phyloP scores from a whole-genome alignment of 2,329 filamentous ascomycete genomes.

The Thelonectria olida region DNA sequence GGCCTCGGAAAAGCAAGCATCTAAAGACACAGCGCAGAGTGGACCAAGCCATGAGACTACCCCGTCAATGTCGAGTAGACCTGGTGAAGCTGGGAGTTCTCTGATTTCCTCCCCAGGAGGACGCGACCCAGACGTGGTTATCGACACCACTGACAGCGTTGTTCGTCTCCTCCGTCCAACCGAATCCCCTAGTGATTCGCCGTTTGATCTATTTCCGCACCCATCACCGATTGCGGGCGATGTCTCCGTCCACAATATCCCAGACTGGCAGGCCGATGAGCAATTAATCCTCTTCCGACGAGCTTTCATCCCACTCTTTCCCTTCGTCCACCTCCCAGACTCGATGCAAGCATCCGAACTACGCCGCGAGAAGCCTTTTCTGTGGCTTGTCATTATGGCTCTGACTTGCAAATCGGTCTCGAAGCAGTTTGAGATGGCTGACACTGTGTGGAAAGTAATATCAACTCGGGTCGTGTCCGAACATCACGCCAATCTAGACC shows the following conservation, averaged over 20 bases:
- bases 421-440: constrained; percentile 38
- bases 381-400: constrained; percentile 51
- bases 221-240: constrained; percentile 11
- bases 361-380: constrained; percentile 45
- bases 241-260: constrained; percentile 11
- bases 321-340: constrained; percentile 37
- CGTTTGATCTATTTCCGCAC: background rate
- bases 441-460: constrained; percentile 37
- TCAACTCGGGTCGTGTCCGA: constrained; percentile 35
- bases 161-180: constrained; percentile 20
- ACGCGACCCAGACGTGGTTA: constrained; percentile 18
- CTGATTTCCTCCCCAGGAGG: background rate
- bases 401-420: constrained; percentile 32
- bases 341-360: constrained; percentile 35
- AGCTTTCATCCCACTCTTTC: constrained; percentile 33
- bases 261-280: constrained; percentile 15
- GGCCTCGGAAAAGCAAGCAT: background rate
- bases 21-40: background rate
- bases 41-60: background rate
- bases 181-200: background rate
- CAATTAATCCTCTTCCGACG: constrained; percentile 22
- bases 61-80: background rate
- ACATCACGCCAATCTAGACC: constrained; percentile 39
- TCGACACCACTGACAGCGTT: constrained; percentile 11
- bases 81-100: background rate